Evolutionary conservation across 2,329 filamentous ascomycete genomes (phyloP).

Genomic region (Neofusicoccum umdonicola): DNA sequence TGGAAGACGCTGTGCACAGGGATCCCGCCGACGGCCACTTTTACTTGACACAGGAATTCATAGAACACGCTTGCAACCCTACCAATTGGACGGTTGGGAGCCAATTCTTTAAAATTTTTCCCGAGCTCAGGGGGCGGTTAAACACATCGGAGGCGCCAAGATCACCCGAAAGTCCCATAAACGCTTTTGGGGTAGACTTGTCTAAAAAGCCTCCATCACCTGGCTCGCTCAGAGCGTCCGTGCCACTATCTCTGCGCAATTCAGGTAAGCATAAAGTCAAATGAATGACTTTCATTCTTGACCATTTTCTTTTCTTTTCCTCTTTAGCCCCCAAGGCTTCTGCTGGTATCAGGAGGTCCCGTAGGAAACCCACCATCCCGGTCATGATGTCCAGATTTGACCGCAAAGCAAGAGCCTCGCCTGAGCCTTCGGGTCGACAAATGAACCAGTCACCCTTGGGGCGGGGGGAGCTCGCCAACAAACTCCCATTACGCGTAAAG

Average conservation of each 20-base stretch:
- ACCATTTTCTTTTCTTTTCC: not conserved
- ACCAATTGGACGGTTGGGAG: constrained; percentile 6
- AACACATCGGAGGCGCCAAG: not conserved
- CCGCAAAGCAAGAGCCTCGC: not conserved
- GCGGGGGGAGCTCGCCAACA: not conserved
- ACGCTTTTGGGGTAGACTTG: not conserved
- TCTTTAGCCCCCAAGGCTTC: not conserved
- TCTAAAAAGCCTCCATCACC: constrained; percentile 2
- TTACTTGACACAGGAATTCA: constrained; percentile 7
- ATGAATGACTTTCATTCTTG: not conserved
- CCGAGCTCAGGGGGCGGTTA: not conserved
- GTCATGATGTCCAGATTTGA: not conserved
- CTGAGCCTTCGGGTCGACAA: not conserved
- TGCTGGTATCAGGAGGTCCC: not conserved
- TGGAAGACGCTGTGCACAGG: not conserved
- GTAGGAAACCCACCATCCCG: not conserved
- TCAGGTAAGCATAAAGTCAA: constrained; percentile 1
- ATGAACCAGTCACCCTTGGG: not conserved
- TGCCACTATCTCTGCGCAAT: constrained; percentile 5
- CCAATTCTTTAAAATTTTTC: not conserved
- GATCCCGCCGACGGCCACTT: constrained; percentile 4
- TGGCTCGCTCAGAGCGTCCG: constrained; percentile 10
- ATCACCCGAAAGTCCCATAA: not conserved
- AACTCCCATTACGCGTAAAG: not conserved
- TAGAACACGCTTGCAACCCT: not conserved